Evolutionary conservation across 1,139 yeast species (phyloP), one percentile per base, ranked within the genome.

Genomic region (Blastobotrys ciferrii): DNA sequence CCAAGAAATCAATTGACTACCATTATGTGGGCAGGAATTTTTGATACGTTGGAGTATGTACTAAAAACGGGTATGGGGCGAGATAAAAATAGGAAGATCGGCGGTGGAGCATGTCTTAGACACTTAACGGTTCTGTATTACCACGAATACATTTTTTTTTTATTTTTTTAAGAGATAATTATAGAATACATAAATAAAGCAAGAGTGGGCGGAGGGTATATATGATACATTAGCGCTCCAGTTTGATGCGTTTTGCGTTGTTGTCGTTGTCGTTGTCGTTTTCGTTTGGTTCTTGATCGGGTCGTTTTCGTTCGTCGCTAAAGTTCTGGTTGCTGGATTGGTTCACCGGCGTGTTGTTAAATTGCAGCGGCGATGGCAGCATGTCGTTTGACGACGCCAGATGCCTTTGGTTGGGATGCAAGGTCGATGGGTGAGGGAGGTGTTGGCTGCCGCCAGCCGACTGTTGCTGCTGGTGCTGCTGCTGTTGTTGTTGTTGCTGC

Each of bases 341-440:
- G 19, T 13, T 33, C 11, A 33, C 20, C 6, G 38, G 38, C 5
- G 38, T 33, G 38, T 13, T 40, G 36, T 40, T 59, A 47, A 65
- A 65, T 51, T 65, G 69, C 35, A 65, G 49, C n/a, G 69, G 69
- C 6, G 66, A 61, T 4, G 68, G 68, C 19, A 65, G 53, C 50
- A 64, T 54, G 45, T 65, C 68, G 15, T 33, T 33, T 15, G 38
- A 33, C 18, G 19, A 32, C n/a, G 42, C 17, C 14, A 45, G 18
- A 35, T 45, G 48, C 30, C 40, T 18, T 33, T 32, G 13, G 11
- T 31, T 11, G 19, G 45, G 14, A 6, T 3, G 15, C 9, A 4
- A n/a, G 41, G 17, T 11, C 43, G 37, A 18, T 20, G 28, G 31
- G 3, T 15, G 38, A n/a, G 31, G 30, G n/a, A 15, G 38, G 5